phyloP scores from a whole-genome alignment of 129 eudicot species.

The Erigeron canadensis region DNA sequence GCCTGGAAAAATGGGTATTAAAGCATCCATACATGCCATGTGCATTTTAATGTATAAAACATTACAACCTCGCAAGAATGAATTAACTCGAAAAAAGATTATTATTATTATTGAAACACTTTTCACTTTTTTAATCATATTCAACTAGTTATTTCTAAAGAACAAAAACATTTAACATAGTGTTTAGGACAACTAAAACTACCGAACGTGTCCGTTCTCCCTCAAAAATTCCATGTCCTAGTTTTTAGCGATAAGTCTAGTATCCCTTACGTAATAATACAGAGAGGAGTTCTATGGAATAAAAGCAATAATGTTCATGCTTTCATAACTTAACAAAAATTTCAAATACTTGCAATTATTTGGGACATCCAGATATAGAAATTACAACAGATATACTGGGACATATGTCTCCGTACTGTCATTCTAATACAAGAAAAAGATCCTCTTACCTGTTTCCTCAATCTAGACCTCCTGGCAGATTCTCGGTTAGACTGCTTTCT shows the following conservation, averaged over 20 bases:
- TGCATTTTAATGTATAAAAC: too few relatives aligned
- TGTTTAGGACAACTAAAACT: background rate
- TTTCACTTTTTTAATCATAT: too few relatives aligned
- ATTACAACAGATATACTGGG: background rate
- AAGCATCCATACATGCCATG: background rate
- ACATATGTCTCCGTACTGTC: background rate
- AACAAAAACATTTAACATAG: too few relatives aligned
- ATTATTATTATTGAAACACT: too few relatives aligned
- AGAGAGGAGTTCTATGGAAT: background rate
- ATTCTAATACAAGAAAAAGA: background rate
- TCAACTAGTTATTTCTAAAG: too few relatives aligned
- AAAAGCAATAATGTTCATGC: background rate
- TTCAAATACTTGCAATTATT: background rate
- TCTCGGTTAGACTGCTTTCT: slow-evolving; percentile 94
- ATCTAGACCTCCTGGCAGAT: slow-evolving; percentile 93
- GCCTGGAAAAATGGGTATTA: slow-evolving; percentile 45
- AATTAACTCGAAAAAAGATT: too few relatives aligned
- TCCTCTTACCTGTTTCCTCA: slow-evolving; percentile 81
- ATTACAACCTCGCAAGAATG: too few relatives aligned
- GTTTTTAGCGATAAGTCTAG: background rate
- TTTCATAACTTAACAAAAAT: background rate
- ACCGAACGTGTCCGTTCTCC: background rate
- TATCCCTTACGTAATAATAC: background rate
- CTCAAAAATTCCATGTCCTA: background rate
- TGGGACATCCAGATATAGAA: background rate